Conservation (phyloP, 208 protist species). For the Trypanosoma grayi region DNA sequence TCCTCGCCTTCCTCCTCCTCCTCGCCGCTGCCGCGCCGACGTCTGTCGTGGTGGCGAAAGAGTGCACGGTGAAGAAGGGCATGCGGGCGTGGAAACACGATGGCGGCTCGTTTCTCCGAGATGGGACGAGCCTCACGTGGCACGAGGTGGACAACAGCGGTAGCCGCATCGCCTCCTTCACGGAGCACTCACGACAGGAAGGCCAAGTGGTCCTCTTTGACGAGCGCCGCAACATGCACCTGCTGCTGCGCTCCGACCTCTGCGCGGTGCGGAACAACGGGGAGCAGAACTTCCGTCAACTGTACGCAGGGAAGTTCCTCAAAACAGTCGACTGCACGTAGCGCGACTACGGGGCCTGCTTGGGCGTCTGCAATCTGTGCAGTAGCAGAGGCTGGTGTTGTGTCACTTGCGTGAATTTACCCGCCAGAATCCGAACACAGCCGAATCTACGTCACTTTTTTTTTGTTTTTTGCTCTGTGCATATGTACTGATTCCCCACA, state of each 20-base stretch:
- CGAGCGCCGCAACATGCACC: constrained; percentile 30
- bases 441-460: too few relatives aligned
- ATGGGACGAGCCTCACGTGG: constrained; percentile 29
- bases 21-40: not conserved
- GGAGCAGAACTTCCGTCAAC: constrained; percentile 59
- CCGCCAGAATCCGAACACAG: too few relatives aligned
- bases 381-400: not conserved
- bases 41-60: constrained; percentile 31
- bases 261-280: constrained; percentile 40
- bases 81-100: constrained; percentile 65
- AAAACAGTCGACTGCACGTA: constrained; percentile 66
- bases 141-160: constrained; percentile 47
- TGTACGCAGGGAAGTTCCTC: constrained; percentile 67
- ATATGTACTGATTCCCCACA: too few relatives aligned
- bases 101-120: constrained; percentile 56
- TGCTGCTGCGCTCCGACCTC: constrained; percentile 59
- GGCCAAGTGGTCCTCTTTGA: constrained; percentile 48
- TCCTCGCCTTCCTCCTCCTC: constrained; percentile 9
- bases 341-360: too few relatives aligned
- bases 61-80: constrained; percentile 30
- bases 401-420: constrained; percentile 3
- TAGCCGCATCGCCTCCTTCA: constrained; percentile 31
- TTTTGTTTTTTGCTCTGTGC: too few relatives aligned
- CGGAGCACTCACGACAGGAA: constrained; percentile 31
- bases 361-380: too few relatives aligned